A percentile compares a stretch with the other conserved stretches of the same genome.
phyloP scores from a whole-genome alignment of 164 flowering plant species.

The Vitis rotundifolia region DNA sequence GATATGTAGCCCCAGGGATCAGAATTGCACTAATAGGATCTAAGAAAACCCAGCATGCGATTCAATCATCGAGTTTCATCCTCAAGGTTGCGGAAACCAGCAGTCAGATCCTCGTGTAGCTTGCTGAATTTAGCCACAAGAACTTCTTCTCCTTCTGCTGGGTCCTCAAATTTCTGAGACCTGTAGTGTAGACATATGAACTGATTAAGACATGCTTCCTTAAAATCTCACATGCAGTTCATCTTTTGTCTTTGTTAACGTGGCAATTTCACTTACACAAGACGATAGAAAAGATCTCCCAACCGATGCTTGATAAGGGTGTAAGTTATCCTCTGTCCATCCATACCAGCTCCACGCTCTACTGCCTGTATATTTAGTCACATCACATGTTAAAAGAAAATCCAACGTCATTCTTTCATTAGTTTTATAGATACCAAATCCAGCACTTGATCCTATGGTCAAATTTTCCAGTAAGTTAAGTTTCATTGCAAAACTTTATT shows the following conservation, averaged over 20 bases:
- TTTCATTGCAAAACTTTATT: too few relatives aligned
- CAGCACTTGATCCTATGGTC: too few relatives aligned
- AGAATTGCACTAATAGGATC: background rate
- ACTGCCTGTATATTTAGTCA: conserved; percentile 67
- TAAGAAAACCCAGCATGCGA: background rate
- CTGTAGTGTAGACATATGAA: conserved; percentile 34
- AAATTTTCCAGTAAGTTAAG: too few relatives aligned
- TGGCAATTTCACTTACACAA: conserved; percentile 67
- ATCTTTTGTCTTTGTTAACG: background rate
- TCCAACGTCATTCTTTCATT: background rate
- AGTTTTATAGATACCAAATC: background rate
- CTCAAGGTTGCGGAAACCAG: conserved; percentile 96
- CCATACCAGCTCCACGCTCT: conserved; percentile 94
- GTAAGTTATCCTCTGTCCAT: conserved; percentile 96
- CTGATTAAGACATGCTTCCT: background rate
- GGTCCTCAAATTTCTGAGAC: conserved; percentile 98
- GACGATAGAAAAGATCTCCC: conserved; percentile 93
- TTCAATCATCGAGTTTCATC: conserved; percentile 78
- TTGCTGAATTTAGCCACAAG: conserved; percentile 81
- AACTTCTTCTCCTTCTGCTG: conserved; percentile 92
- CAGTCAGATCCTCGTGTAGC: conserved; percentile 82
- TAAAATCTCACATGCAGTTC: background rate
- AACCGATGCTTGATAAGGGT: conserved; percentile 81
- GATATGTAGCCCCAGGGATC: background rate
- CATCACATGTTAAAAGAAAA: background rate